Evolutionary conservation across 495 filamentous ascomycete species (phyloP), one percentile per base, ranked within the genome.

Genomic region (Rostrohypoxylon terebratum): DNA sequence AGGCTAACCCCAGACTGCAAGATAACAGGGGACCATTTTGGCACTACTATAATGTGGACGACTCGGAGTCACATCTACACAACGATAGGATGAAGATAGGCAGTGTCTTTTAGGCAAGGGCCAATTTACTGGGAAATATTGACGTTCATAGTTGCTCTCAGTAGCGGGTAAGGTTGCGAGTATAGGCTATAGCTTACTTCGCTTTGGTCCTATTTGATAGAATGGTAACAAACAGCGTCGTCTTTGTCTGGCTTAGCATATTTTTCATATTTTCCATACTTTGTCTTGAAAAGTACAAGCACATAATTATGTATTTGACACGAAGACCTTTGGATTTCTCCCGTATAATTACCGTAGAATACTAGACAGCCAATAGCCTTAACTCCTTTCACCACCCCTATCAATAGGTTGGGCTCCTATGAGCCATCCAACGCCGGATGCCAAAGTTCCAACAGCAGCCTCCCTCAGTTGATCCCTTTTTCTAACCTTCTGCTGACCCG

Each of bases 361-460:
- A 14, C 11, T n/a, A n/a, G 38, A 42, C 34, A 34, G 9, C 3
- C 8, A 25, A n/a, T 34, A 2, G 11, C 18, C 25, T 20, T 68
- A 75, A 20, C 59, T 38, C 34, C 44, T 54, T 21, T 77, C 76
- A 20, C 70, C 55, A 51, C 47, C 53, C 57, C 74, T 78, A 45
- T 76, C 74, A 11, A 69, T 25, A 20, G 76, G 76, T 25, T 78
- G 90, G 13, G 91, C 91, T 68, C 91, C 91, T 68, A 97, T 86
- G 40, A 97, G 84, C 93, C 93, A 97, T 2, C 93, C 93, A 73
- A 97, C 88, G 2, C 93, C 93, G 74, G 90, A 92, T 1, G 91
- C 93, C 71, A 97, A 79, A 13, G 83, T 83, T 78, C 93, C 75
- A 83, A 92, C 72, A 78, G 94, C 79, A 85, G 89, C 91, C 87